Base-by-base conservation (phyloP, 169 alveolate species). In the Eimeria sp. region DNA sequence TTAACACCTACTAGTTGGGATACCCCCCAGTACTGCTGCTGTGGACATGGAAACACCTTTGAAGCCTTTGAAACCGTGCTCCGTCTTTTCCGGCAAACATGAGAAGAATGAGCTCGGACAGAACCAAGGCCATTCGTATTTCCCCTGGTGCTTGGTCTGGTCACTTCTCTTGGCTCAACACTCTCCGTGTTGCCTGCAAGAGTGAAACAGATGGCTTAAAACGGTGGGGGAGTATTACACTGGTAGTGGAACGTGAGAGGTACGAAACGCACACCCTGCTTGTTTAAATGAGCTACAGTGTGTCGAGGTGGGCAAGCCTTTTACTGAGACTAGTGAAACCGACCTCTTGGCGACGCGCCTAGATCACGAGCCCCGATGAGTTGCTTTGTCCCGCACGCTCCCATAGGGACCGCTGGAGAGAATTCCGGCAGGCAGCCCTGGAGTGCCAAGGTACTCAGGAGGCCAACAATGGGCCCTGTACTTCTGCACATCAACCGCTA, bases 311-410 rank as follows among this genome's bases (percentile, higher is more conserved):
- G 71, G 43, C 46, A 16, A 9, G 43, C 18, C n/a, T 78, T 78
- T 52, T 43, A 30, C 16, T 78, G 68, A 23, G 27, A 13, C 43
- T 52, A 18, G 68, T 30, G 68, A 25, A 30, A 52, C 88, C 49
- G 68, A 78, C 88, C 88, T 49, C 49, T 6, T 78, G 68, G 88
- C 66, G 88, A 78, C 43, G 60, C 54, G n/a, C 68, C 66, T 27
- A 78, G 68, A n/a, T 52, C 49, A 78, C 88, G 88, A 54, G 46
- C 66, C 27, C 68, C 88, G 88, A 46, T 78, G 23, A 78, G 68
- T 78, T 49, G 68, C 66, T 78, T 78, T 52, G 88, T n/a, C 43
- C 88, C 88, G 66, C 88, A 78, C 66, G 88, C 88, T 66, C 88
- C 88, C 88, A 78, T 78, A 78, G 88, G 88, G 88, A 49, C 88